Base-by-base conservation (phyloP, 176 grass and related monocot species). In the Aegilops tauschii region DNA sequence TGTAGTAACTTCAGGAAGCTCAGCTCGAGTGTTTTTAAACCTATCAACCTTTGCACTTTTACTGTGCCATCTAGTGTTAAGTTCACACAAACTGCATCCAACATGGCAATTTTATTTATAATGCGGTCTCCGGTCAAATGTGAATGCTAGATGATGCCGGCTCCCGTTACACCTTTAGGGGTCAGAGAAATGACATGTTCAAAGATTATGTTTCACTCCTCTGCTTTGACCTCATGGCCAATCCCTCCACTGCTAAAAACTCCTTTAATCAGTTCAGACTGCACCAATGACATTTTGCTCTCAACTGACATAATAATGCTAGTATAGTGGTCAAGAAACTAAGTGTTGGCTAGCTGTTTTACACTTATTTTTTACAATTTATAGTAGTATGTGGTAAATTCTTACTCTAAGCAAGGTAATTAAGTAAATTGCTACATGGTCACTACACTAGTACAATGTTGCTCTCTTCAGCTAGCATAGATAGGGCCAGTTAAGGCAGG, bases 181-280 rank as follows among this genome's bases (percentile, higher is more conserved):
- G 28, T 80, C 85, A 84, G 35, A 40, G 9, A 68, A 67, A 12
- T 62, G 81, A 80, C 85, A 80, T 76, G 73, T 68, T 30, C 45
- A 84, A 49, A 35, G 27, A 68, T 36, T 8, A 40, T 84, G 2
- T 83, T 73, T 3, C 54, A 73, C 66, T 73, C 64, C 71, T 59
- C 80, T 14, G 44, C 58, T 74, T 61, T 80, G 67, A 80, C 89
- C 65, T 58, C 0, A 31, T 10, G 70, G n/a, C 84, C 34, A 58
- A 79, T 73, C 25, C 54, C 42, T 59, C 56, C 73, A 5, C 56
- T 81, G 23, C 12, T 42, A 42, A 59, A 68, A 61, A 25, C 37
- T 71, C 45, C 23, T 75, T 39, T 90, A 56, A 49, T 84, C 59
- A 79, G 67, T 80, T 90, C 80, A 90, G 74, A 87, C 74, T 0